Evolutionary conservation across 2,329 filamentous ascomycete species (phyloP).

Genomic region (Diaporthe caulivora): DNA sequence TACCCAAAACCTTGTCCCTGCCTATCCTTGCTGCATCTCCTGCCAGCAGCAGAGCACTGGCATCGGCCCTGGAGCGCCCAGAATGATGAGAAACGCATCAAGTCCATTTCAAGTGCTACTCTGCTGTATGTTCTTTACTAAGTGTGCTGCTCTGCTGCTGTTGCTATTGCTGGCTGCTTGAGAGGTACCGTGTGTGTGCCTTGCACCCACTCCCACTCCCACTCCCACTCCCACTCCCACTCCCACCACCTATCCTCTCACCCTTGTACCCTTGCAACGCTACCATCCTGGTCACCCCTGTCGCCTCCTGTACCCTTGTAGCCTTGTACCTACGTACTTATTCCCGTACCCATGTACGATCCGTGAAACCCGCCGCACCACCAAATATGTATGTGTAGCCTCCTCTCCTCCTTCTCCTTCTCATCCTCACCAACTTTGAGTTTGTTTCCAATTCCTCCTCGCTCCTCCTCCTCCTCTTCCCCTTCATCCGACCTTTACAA

Average conservation of each 20-base stretch:
- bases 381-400: conserved; percentile 30
- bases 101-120: conserved; percentile 28
- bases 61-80: conserved; percentile 19
- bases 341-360: conserved; percentile 16
- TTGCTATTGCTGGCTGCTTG: not conserved
- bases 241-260: too few species aligned
- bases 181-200: not conserved
- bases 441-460: conserved; percentile 26
- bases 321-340: not conserved
- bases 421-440: conserved; percentile 16
- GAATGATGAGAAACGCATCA: not conserved
- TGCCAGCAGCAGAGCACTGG: not conserved
- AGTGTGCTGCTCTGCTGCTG: not conserved
- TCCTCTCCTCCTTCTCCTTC: conserved; percentile 24
- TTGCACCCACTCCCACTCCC: not conserved
- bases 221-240: too few species aligned
- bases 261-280: not conserved
- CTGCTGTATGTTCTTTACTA: not conserved
- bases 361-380: conserved; percentile 31
- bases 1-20: conserved; percentile 18
- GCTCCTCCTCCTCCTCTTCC: not conserved
- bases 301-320: not conserved
- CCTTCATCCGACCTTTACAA: too few species aligned
- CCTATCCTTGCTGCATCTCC: conserved; percentile 2
- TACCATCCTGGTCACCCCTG: too few species aligned